A percentile compares a stretch with the other conserved stretches of the same genome.
Conservation (phyloP, 164 flowering plant species). For the Vitis amurensis region DNA sequence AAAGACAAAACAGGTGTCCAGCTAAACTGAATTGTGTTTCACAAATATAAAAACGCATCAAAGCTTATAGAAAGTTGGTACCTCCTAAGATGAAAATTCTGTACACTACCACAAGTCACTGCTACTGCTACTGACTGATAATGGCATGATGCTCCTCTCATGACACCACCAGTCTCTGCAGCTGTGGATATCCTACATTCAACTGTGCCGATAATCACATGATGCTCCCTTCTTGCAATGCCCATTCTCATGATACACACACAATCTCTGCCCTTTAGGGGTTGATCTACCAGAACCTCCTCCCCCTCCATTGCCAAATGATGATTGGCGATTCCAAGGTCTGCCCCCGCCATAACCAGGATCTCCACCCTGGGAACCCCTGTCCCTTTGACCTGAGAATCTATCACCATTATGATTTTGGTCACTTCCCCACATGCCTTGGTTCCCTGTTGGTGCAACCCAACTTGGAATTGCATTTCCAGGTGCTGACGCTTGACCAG, state of each 20-base stretch:
- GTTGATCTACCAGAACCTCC: slow-evolving; percentile 40
- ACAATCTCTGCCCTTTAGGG: slow-evolving; percentile 42
- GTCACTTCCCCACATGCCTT: slow-evolving; percentile 40
- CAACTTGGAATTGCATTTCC: slow-evolving; percentile 23
- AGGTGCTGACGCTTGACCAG: slow-evolving; percentile 18
- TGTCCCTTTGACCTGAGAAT: slow-evolving; percentile 38
- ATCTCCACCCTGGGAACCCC: slow-evolving; percentile 45
- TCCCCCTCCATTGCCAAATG: slow-evolving; percentile 39
- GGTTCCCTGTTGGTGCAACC: slow-evolving; percentile 28
- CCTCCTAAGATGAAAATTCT: too few relatives aligned
- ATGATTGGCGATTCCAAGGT: slow-evolving; percentile 48
- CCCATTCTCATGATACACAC: slow-evolving; percentile 58
- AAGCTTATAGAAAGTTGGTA: too few relatives aligned
- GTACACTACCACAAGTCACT: too few relatives aligned
- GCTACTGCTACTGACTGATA: too few relatives aligned
- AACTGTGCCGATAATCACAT: slow-evolving; percentile 61
- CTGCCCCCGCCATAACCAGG: slow-evolving; percentile 44
- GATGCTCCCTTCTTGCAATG: slow-evolving; percentile 75
- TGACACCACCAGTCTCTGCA: too few relatives aligned
- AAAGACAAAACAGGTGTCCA: too few relatives aligned
- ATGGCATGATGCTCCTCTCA: too few relatives aligned
- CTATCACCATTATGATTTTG: slow-evolving; percentile 43
- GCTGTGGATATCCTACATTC: not conserved
- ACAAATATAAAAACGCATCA: too few relatives aligned
- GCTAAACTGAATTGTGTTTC: too few relatives aligned